Evolutionary conservation across 352 stramenopile species (phyloP), one percentile per base, ranked within the genome.

Genomic region (Phytopythium chamaehyphon): DNA sequence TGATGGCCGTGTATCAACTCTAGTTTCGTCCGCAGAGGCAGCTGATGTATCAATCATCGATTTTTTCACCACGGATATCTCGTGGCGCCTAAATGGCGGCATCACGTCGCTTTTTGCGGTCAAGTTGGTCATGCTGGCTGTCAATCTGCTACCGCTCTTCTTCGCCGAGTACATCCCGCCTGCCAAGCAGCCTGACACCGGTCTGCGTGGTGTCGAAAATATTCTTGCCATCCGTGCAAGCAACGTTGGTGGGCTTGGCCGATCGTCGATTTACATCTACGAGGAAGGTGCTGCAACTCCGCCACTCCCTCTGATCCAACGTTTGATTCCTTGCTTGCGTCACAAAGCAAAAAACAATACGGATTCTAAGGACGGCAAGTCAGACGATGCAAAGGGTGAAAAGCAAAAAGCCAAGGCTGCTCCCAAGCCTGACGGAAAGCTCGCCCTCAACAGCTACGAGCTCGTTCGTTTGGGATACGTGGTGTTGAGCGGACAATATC

Each of bases 91-190:
- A 28, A 52, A 69, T 33, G 73, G 65, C 23, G 59, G 51, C 54
- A 44, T 74, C 48, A 37, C n/a, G 11, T 40, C 65, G 48, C 58
- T 80, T 12, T 71, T 77, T n/a, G n/a, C 47, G n/a, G 40, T 77
- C 36, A 84, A 84, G 40, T 16, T 82, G n/a, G 54, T 48, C 15
- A 19, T 79, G 23, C 53, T 82, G 12, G 59, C 37, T 0, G 26
- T 79, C 47, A 80, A 73, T 37, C 40, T 69, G 0, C 23, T 78
- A 28, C 66, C 69, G 23, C 40, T 84, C 2, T 15, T 71, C 4
- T 45, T 81, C 3, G 61, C 54, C 19, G 49, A 37, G 2, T 58
- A 69, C 14, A 57, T 62, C 23, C 66, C 67, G n/a, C 44, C 51
- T 8, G 49, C 47, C 18, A 64, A 61, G 14, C 62, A 67, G 45